Base-by-base conservation (phyloP, 164 flowering plant species). In the Paratinospora sagittata region DNA sequence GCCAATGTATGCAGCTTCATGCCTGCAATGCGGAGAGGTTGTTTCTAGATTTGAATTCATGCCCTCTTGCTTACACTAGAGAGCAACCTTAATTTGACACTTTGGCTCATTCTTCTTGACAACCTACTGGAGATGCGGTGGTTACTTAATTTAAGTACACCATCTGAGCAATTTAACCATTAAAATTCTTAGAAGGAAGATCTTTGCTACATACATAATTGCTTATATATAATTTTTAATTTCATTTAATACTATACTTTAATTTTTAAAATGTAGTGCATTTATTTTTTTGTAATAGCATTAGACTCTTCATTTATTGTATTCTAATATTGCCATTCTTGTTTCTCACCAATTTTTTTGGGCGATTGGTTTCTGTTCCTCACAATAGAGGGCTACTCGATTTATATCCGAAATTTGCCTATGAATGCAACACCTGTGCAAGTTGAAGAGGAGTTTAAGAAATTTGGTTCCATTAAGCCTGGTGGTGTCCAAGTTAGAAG, bases 401-500 rank as follows among this genome's bases (percentile, higher is more conserved):
- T 89, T 36, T 88, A 90, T 75, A 72, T 92, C 61, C 77, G 85
- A 5, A 82, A 84, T 69, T 76, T 92, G 82, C 94, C 96, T 65
- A 72, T 78, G 63, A 76, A 74, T 68, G 77, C 77, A 26, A 81
- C 86, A 0, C 83, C 67, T 69, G 64, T 74, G 36, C 85, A 85
- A 73, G 87, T 92, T 64, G 91, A 86, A 75, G 77, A 72, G 37
- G 93, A 75, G 68, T 92, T 92, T 77, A 85, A 83, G 78, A 89
- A 71, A 68, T 95, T 88, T 85, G 98, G 98, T 34, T 83, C 87
- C 23, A 90, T 95, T 69, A 95, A 90, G 81, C 83, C 57, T 65
- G 81, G 73, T 43, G 98, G 98, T 30, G 82, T 95, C 71, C 98
- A 92, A 92, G 98, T 95, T 68, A 85, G 97, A 79, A 92, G 97